A percentile compares a stretch with the other conserved stretches of the same genome.
These are phyloP conservation scores for Antitrichia curtipendula DNA, from an alignment of 225 moss, liverwort and hornwort species.

Conservation along the genomic window DNA sequence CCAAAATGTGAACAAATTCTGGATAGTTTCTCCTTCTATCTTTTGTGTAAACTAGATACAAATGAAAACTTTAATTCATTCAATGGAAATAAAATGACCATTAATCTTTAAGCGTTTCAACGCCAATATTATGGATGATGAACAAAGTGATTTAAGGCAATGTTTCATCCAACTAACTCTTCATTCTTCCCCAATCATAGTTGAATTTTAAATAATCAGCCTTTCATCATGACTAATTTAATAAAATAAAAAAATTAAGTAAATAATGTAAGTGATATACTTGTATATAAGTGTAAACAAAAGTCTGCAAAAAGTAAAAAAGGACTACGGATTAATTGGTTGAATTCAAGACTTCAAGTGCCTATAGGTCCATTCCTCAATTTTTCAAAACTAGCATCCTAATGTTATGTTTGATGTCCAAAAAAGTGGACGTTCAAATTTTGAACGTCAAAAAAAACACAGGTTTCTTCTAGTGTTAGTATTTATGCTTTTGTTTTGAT, in stretches of 20 bases:
- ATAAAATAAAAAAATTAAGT: not conserved
- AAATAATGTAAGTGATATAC: accelerated
- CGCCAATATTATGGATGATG: not conserved
- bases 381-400: too few relatives aligned
- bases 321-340: not conserved
- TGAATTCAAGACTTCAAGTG: too few relatives aligned
- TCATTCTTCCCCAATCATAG: accelerated
- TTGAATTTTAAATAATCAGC: not conserved
- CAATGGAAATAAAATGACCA: too few relatives aligned
- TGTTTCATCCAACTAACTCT: not conserved
- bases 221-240: too few relatives aligned
- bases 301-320: not conserved
- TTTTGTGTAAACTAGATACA: not conserved
- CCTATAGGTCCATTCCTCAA: too few relatives aligned
- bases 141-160: not conserved
- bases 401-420: too few relatives aligned
- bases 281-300: not conserved
- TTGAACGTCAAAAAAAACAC: too few relatives aligned
- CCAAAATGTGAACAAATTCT: not conserved
- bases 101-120: not conserved
- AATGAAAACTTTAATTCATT: not conserved
- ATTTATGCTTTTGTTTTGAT: too few relatives aligned
- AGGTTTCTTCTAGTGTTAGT: too few relatives aligned
- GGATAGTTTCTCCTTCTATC: not conserved
- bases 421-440: too few relatives aligned